These are phyloP conservation scores for Naegleria fowleri DNA, from an alignment of 208 protist genomes.

Conservation along the genomic window DNA sequence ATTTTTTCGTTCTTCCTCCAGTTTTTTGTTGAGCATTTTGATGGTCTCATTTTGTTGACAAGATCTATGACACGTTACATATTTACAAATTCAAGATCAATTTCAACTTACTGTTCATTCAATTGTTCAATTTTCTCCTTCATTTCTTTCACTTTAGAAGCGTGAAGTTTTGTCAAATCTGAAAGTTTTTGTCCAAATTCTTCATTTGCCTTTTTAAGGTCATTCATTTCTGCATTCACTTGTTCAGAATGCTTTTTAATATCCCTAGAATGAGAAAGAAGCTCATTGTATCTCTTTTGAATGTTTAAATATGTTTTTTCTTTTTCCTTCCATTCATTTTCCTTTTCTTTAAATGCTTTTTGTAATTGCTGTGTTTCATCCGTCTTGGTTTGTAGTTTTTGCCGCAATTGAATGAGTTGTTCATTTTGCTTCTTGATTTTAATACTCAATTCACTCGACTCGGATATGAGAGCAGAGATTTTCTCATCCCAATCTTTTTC, in stretches of 20 bases:
- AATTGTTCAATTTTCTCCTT: background rate
- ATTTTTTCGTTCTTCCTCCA: background rate
- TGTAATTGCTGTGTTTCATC: background rate
- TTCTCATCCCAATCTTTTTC: background rate
- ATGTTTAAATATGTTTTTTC: background rate
- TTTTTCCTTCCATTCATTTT: background rate
- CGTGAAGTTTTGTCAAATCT: background rate
- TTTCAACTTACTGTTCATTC: background rate
- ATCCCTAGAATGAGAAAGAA: background rate
- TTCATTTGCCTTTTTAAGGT: background rate
- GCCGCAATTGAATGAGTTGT: background rate
- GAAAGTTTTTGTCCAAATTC: background rate
- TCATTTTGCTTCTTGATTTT: conserved; percentile 1
- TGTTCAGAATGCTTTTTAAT: conserved; percentile 2
- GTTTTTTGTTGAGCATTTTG: background rate
- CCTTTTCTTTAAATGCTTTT: background rate
- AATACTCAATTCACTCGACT: background rate
- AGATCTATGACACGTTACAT: too few species aligned
- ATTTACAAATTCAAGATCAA: background rate
- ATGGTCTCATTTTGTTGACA: background rate
- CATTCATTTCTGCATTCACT: background rate
- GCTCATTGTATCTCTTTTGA: background rate
- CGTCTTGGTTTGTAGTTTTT: background rate
- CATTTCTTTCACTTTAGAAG: background rate
- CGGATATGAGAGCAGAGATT: background rate